These are phyloP conservation scores for Leishmania major DNA, from an alignment of 208 protist species.

Conservation along the genomic window DNA sequence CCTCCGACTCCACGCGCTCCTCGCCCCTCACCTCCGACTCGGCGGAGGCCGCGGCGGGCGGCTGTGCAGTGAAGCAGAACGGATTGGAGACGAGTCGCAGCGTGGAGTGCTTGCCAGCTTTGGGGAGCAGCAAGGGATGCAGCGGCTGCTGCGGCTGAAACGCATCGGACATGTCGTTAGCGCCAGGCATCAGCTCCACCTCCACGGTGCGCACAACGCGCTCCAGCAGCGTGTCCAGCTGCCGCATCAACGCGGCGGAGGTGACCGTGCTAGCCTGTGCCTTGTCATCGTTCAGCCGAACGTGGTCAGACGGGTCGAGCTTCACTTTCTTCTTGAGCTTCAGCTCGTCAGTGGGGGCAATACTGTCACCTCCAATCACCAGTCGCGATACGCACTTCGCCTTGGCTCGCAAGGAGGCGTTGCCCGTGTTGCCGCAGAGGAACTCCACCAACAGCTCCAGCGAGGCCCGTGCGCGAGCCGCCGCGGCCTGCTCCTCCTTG, in stretches of 20 bases:
- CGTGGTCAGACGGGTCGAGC: constrained; percentile 84
- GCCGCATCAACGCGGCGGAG: constrained; percentile 67
- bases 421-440: constrained; percentile 68
- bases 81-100: constrained; percentile 87
- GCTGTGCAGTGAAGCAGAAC: constrained; percentile 62
- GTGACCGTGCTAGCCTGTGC: constrained; percentile 40
- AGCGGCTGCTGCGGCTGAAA: constrained; percentile 93
- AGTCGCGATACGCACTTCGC: constrained; percentile 65
- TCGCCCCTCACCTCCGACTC: not conserved
- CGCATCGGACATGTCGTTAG: constrained; percentile 89
- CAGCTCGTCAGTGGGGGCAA: constrained; percentile 85
- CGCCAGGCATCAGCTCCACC: constrained; percentile 92
- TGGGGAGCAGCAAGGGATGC: constrained; percentile 85
- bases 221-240: constrained; percentile 74
- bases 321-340: constrained; percentile 87
- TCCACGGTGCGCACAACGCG: constrained; percentile 68
- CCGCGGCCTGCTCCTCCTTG: constrained; percentile 31
- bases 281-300: constrained; percentile 69
- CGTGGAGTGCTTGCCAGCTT: constrained; percentile 63
- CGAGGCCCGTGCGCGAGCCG: constrained; percentile 33
- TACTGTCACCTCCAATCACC: constrained; percentile 88
- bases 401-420: constrained; percentile 43
- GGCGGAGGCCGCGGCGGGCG: constrained; percentile 14
- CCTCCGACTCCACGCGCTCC: constrained; percentile 1
- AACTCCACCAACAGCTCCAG: constrained; percentile 84